Base-by-base conservation (phyloP, 1,284 basidiomycete genomes). In the Pterula multifida region DNA sequence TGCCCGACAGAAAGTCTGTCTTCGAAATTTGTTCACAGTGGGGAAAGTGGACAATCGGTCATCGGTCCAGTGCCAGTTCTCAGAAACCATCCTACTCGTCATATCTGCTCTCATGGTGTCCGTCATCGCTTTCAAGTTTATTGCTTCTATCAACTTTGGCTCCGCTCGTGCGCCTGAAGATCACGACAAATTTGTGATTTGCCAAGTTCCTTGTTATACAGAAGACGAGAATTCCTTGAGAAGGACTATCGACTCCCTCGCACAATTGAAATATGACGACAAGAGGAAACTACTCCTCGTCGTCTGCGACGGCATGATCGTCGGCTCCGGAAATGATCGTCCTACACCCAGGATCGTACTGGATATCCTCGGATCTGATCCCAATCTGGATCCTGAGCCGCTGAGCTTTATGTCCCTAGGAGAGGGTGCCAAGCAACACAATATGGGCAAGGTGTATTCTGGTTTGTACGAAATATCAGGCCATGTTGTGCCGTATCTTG, bases 231-330 rank as follows among this genome's bases (percentile, higher is more conserved):
- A 78, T 26, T 97, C 91, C 2, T 74, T 98, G 54, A 78, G 86
- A 54, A 76, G 75, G 60, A 98, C 95, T 3, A 95, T 98, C 65
- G 91, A 98, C 64, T 97, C 93, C 17, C 72, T 98, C 51, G 90
- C 95, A 3, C 81, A 85, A 61, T 76, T 97, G 65, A 94, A 91
- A 66, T 99, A 98, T 63, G 94, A 99, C 61, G 93, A 99, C 72
- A 98, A 98, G 69, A 88, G 93, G 51, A 98, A 98, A 68, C 71
- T 98, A 2, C 70, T 98, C 24, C 82, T 97, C 56, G 73, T 98
- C 67, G 88, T 98, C 60, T 98, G 96, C 62, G 95, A 99, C 65
- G 95, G 96, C 59, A 98, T 94, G 79, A 98, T 99, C 57, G 89
- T 98, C 54, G 95, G 96, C 64, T 87, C 86, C 13, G 93, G 93